Evolutionary conservation across 306 rosid species (phyloP).

Genomic region (Cyclanthera cordifolia): DNA sequence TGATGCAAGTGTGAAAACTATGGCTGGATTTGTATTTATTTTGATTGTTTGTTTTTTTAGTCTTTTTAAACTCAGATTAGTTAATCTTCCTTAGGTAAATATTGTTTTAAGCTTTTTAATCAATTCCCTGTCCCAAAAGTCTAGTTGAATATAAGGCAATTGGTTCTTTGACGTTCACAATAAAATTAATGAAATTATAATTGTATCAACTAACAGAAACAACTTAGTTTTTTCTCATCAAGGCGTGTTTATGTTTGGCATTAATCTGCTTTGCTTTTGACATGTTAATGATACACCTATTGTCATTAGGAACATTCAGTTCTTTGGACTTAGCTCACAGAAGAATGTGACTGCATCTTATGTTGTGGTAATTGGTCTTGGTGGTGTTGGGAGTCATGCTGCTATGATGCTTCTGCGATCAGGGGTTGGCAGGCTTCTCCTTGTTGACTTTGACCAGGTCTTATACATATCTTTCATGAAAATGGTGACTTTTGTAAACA

Average conservation of each 20-base stretch:
- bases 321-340: slow-evolving; percentile 72
- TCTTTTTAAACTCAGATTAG: neutral
- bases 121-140: neutral
- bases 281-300: slow-evolving; percentile 4
- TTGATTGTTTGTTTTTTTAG: neutral
- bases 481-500: neutral
- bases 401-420: slow-evolving; percentile 88
- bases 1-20: neutral
- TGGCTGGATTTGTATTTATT: neutral
- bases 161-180: neutral
- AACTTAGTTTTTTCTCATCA: neutral
- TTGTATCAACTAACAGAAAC: too few relatives aligned
- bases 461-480: slow-evolving; percentile 4
- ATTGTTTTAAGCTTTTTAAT: neutral
- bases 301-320: slow-evolving; percentile 70
- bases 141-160: neutral
- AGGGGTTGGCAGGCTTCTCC: slow-evolving; percentile 88
- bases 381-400: slow-evolving; percentile 98
- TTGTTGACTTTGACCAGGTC: slow-evolving; percentile 96
- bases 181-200: neutral
- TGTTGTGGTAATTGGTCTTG: slow-evolving; percentile 95
- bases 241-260: neutral
- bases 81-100: slow-evolving; percentile 3
- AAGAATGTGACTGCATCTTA: slow-evolving; percentile 68
- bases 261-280: neutral